Conservation (phyloP, 305 asterid genomes). For the Fraxinus baroniana region DNA sequence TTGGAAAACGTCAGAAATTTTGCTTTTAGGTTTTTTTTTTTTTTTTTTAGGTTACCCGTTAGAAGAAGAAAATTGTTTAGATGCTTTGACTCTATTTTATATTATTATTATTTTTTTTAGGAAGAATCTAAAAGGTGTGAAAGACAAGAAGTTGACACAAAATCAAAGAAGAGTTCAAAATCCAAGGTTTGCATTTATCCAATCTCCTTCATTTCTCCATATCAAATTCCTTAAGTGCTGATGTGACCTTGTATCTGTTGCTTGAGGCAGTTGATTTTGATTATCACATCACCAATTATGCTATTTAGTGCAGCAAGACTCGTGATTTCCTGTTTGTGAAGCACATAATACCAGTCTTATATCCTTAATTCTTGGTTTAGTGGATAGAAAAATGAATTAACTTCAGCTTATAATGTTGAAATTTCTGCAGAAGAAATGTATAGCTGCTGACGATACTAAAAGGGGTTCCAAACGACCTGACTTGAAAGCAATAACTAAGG, state of each 20-base stretch:
- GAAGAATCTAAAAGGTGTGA: slow-evolving; percentile 56
- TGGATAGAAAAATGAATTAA: background rate
- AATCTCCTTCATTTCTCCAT: background rate
- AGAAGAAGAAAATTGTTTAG: background rate
- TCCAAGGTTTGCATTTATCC: slow-evolving; percentile 28
- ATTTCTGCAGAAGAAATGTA: slow-evolving; percentile 39
- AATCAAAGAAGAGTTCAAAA: slow-evolving; percentile 19
- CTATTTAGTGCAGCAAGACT: background rate
- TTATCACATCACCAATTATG: background rate
- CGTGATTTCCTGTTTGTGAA: background rate
- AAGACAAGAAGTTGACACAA: slow-evolving; percentile 25
- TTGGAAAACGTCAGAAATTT: background rate
- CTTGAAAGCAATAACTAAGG: slow-evolving; percentile 74
- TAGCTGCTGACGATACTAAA: slow-evolving; percentile 31
- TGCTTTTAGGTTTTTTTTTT: background rate
- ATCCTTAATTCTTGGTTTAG: background rate
- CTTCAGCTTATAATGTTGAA: slow-evolving; percentile 19
- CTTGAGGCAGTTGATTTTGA: background rate
- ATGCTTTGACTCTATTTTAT: no score
- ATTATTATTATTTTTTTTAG: slow-evolving; percentile 22
- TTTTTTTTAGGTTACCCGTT: background rate
- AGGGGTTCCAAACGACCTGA: slow-evolving; percentile 67
- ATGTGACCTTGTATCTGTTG: background rate
- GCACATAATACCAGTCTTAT: background rate
- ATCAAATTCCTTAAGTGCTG: background rate